A percentile compares a stretch with the other conserved stretches of the same genome.
phyloP scores from a whole-genome alignment of 352 stramenopile genomes.

The Phytophthora pini region DNA sequence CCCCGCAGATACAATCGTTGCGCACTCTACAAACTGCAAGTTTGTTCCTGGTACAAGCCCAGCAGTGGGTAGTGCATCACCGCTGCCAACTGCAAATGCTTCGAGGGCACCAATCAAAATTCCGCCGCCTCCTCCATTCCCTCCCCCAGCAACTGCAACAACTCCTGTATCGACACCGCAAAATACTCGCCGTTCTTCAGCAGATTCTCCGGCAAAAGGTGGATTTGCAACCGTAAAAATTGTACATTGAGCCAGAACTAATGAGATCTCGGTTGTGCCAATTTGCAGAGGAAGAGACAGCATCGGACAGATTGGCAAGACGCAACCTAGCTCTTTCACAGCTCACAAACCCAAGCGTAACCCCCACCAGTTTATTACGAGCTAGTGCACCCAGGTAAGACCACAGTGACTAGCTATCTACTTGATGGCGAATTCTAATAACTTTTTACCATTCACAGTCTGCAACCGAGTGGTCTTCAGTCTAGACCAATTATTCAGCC shows the following conservation, averaged over 20 bases:
- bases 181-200: constrained; percentile 20
- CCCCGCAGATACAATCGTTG: constrained; percentile 73
- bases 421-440: neutral
- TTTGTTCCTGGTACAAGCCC: constrained; percentile 34
- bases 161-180: constrained; percentile 10
- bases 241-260: neutral
- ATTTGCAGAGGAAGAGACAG: neutral
- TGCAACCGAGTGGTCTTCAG: constrained; percentile 4
- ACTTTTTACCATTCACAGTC: constrained; percentile 2
- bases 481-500: constrained; percentile 18
- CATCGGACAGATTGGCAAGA: constrained; percentile 49
- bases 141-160: constrained; percentile 32
- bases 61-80: neutral
- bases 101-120: constrained; percentile 38
- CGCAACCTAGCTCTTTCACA: constrained; percentile 70
- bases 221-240: neutral
- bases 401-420: neutral
- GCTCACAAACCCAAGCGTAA: constrained; percentile 44
- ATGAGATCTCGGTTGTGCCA: too few relatives aligned
- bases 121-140: constrained; percentile 56
- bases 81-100: constrained; percentile 3
- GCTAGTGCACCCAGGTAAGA: constrained; percentile 28
- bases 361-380: constrained; percentile 9
- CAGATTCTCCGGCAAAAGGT: constrained; percentile 22
- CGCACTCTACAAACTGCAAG: constrained; percentile 77